phyloP scores from a whole-genome alignment of 257 asterid species.

The Cordia subcordata region DNA sequence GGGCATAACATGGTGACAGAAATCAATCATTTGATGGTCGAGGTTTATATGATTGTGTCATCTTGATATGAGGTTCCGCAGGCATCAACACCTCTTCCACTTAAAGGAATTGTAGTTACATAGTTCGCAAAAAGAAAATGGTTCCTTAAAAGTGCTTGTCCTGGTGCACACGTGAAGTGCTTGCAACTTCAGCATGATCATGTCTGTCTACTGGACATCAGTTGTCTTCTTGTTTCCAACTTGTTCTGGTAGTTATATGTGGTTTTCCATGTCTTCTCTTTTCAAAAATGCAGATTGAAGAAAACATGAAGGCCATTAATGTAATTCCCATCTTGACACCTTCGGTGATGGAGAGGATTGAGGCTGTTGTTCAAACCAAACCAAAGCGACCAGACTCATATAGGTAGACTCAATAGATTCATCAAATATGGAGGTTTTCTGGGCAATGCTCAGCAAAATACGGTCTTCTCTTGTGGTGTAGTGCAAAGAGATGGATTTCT shows the following conservation, averaged over 20 bases:
- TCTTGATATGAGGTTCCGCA: too few species aligned
- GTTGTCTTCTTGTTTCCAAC: not conserved
- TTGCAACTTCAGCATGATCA: too few species aligned
- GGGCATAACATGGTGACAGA: too few species aligned
- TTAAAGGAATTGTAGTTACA: too few species aligned
- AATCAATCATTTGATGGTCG: too few species aligned
- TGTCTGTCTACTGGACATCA: not conserved
- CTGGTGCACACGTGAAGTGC: too few species aligned
- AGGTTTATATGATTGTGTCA: too few species aligned
- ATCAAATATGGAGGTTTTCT: not conserved
- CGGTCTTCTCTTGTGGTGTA: not conserved
- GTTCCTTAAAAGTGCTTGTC: too few species aligned
- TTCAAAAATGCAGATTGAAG: conserved; percentile 53
- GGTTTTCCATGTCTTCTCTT: not conserved
- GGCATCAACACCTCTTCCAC: too few species aligned
- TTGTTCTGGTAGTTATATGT: not conserved
- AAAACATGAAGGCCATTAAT: conserved; percentile 90
- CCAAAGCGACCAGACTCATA: conserved; percentile 89
- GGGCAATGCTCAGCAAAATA: conserved; percentile 2
- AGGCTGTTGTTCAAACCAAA: conserved; percentile 73
- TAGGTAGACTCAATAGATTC: conserved; percentile 32
- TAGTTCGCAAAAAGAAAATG: too few species aligned
- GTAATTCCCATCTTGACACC: conserved; percentile 86
- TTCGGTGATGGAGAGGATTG: conserved; percentile 70
- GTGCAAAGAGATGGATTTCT: not conserved